Evolutionary conservation across 2,329 filamentous ascomycete genomes (phyloP).

Genomic region (Gyromitra esculenta): DNA sequence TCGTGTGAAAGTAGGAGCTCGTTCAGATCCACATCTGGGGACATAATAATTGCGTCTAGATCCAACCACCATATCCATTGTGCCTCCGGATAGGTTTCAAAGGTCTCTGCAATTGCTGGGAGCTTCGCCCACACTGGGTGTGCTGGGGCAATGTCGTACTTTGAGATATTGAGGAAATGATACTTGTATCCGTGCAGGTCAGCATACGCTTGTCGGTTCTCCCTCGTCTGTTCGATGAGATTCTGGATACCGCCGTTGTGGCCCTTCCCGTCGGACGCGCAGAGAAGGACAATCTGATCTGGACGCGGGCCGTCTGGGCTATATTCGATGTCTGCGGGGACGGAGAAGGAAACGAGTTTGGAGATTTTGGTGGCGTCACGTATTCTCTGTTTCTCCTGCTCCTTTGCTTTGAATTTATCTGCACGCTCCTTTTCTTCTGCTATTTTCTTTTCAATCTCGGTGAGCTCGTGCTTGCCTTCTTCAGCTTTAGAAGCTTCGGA

Average conservation of each 20-base stretch:
- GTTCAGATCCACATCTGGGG: constrained; percentile 59
- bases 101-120: constrained; percentile 61
- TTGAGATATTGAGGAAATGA: constrained; percentile 61
- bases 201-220: constrained; percentile 60
- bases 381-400: constrained; percentile 41
- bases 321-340: constrained; percentile 58
- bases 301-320: constrained; percentile 58
- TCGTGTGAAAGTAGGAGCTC: constrained; percentile 59
- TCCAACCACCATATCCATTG: constrained; percentile 63
- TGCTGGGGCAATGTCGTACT: constrained; percentile 60
- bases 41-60: constrained; percentile 62
- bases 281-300: constrained; percentile 60
- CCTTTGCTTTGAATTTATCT: constrained; percentile 32
- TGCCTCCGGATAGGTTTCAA: constrained; percentile 60
- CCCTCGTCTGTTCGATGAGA: constrained; percentile 59
- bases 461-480: constrained; percentile 35
- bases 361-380: constrained; percentile 28
- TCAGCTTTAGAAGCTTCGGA: constrained; percentile 11
- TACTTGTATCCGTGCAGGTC: constrained; percentile 60
- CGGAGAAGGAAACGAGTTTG: constrained; percentile 52
- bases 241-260: constrained; percentile 62
- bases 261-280: constrained; percentile 61
- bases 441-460: constrained; percentile 49
- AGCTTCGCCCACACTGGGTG: constrained; percentile 62
- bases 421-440: constrained; percentile 46